Evolutionary conservation across 768 basidiomycete species (phyloP), one percentile per base, ranked within the genome.

Genomic region (Boletellus sp.): DNA sequence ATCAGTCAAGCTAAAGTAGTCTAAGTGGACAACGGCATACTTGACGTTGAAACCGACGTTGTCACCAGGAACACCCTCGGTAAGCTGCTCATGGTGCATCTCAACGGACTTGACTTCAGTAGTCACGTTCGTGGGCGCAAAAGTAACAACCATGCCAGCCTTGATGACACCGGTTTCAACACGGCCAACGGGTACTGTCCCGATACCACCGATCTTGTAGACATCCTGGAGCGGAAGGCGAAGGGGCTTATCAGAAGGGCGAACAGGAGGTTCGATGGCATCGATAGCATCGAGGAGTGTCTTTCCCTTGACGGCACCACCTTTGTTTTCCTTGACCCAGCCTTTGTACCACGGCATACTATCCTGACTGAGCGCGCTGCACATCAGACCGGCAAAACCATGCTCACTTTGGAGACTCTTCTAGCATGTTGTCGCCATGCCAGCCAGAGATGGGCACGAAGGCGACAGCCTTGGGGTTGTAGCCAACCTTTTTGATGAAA

Each of bases 341-440:
- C 96, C 96, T 82, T 98, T 99, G 86, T 85, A 98, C 96, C 96
- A 99, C 46, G 90, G 69, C 94, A 99, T 97, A 83, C 90, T 94
- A 61, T 54, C 54, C 47, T 17, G 26, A 46, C 37, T 40, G 15
- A 65, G 52, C 54, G 50, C 57, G 40, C 31, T 24, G n/a, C n/a
- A 32, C 15, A 33, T 45, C 20, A 28, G 31, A 42, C 15, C 24
- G 47, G 39, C 17, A 19, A 38, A 23, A 20, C 33, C 50, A 34
- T 15, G 70, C 86, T 43, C 70, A 92, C 91, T 98, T 99, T 76
- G 70, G 2, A 60, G 96, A 96, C 76, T 94, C 92, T 83, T 98
- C 95, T 79, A 99, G 80, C 95, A 99, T 99, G 89, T 99, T 99
- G 85, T 99, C 96, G 69, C 96, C 96, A 81, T 98, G 94, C 96